Percentiles rank a stretch among this genome's conserved stretches.
Evolutionary conservation across 2,329 filamentous ascomycete genomes (phyloP).

Genomic region (Chalaropsis ovoidea): DNA sequence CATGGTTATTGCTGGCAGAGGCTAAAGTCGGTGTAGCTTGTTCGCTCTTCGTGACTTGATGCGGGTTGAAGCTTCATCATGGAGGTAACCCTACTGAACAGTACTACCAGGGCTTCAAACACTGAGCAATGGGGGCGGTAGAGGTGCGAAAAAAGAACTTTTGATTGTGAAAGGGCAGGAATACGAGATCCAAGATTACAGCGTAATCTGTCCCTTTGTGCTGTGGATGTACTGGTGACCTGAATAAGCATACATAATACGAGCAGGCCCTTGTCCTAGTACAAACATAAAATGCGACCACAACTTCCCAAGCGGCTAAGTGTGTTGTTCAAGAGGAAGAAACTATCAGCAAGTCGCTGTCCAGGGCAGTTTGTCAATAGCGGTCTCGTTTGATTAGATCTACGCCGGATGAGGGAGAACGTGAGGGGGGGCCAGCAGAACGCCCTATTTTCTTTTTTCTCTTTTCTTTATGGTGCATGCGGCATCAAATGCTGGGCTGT

Average conservation of each 20-base stretch:
- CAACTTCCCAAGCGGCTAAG: background rate
- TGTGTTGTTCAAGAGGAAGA: background rate
- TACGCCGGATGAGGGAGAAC: background rate
- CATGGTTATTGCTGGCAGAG: constrained; percentile 4
- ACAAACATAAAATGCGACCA: background rate
- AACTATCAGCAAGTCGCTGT: background rate
- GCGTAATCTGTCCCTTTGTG: background rate
- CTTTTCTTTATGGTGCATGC: background rate
- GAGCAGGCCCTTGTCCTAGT: background rate
- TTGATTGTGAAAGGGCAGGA: background rate
- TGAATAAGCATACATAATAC: background rate
- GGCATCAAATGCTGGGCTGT: too few species aligned
- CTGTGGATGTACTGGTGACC: background rate
- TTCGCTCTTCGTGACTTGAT: background rate
- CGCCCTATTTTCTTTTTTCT: background rate
- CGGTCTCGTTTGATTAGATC: background rate
- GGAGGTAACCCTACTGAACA: background rate
- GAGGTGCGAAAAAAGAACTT: constrained; percentile 3
- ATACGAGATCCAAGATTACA: constrained; percentile 13
- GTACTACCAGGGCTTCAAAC: background rate
- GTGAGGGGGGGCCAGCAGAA: background rate
- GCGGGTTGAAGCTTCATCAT: background rate
- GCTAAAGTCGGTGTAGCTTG: background rate
- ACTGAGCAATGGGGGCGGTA: background rate
- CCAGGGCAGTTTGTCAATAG: background rate